These are phyloP conservation scores for Pseudozyma thailandica DNA, from an alignment of 1,284 basidiomycete genomes.

Conservation along the genomic window DNA sequence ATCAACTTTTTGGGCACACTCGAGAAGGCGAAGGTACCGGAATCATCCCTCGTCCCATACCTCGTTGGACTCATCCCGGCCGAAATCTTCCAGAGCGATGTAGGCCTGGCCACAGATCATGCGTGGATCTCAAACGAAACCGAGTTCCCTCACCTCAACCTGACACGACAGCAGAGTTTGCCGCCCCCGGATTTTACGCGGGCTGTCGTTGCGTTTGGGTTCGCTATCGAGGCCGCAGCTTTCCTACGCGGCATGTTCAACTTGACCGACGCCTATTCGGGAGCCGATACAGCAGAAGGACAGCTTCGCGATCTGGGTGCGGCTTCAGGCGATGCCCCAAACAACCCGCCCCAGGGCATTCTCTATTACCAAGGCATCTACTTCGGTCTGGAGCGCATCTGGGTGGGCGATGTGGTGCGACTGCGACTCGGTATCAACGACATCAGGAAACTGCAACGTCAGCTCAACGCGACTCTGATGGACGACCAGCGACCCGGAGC, in stretches of 20 bases:
- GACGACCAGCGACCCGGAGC: conserved; percentile 22
- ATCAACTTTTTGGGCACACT: conserved; percentile 43
- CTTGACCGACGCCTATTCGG: conserved; percentile 43
- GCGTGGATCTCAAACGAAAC: conserved; percentile 32
- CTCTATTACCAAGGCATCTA: conserved; percentile 55
- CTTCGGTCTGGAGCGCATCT: conserved; percentile 55
- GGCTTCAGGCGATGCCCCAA: not conserved
- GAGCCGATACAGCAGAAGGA: conserved; percentile 20
- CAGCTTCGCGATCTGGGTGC: conserved; percentile 34
- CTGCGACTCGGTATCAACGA: conserved; percentile 36
- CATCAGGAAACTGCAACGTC: conserved; percentile 37
- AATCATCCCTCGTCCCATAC: conserved; percentile 31
- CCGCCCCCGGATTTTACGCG: conserved; percentile 16
- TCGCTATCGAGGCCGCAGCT: conserved; percentile 18
- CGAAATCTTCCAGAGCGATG: conserved; percentile 17
- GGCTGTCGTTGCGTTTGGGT: conserved; percentile 26
- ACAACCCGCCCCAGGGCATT: conserved; percentile 8
- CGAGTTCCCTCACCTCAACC: conserved; percentile 27
- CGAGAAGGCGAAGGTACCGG: conserved; percentile 37
- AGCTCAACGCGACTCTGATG: conserved; percentile 39
- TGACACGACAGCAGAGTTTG: conserved; percentile 17
- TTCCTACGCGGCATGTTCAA: conserved; percentile 30
- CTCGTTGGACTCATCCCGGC: conserved; percentile 25
- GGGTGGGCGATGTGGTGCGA: conserved; percentile 60
- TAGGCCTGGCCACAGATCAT: conserved; percentile 34